Percentiles rank a stretch among this genome's conserved stretches.
Conservation (phyloP, 2,329 filamentous ascomycete species). For the Aspergillus sojae region DNA sequence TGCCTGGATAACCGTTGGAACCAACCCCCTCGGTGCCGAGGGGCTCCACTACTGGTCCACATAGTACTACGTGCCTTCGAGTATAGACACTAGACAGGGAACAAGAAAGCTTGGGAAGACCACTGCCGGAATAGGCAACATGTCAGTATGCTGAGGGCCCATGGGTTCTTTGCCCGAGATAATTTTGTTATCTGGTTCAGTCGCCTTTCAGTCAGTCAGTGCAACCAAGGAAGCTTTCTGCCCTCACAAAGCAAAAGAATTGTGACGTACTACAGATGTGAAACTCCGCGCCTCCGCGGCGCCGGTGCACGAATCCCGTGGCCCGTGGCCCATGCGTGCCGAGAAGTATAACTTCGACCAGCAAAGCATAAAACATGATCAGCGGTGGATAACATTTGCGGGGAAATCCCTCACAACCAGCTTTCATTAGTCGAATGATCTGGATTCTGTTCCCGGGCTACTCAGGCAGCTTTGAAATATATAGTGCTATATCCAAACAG, state of each 20-base stretch:
- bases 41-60: background rate
- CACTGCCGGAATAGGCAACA: background rate
- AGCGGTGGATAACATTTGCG: background rate
- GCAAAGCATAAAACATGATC: background rate
- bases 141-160: background rate
- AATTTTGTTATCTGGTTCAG: background rate
- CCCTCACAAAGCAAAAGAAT: background rate
- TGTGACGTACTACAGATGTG: background rate
- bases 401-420: background rate
- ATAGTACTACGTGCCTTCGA: no score
- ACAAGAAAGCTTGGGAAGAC: background rate
- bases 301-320: background rate
- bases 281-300: conserved; percentile 2
- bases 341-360: background rate
- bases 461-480: background rate
- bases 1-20: background rate
- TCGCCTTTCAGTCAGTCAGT: no score
- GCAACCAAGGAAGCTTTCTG: background rate
- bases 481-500: background rate
- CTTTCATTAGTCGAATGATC: background rate
- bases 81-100: background rate
- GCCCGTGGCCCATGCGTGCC: background rate
- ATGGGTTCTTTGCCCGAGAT: background rate
- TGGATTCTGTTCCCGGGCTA: no score
- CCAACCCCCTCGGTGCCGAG: background rate